A percentile compares a stretch with the other conserved stretches of the same genome.
These are phyloP conservation scores for Diplodia seriata DNA, from an alignment of 2,329 filamentous ascomycete genomes.

Conservation along the genomic window DNA sequence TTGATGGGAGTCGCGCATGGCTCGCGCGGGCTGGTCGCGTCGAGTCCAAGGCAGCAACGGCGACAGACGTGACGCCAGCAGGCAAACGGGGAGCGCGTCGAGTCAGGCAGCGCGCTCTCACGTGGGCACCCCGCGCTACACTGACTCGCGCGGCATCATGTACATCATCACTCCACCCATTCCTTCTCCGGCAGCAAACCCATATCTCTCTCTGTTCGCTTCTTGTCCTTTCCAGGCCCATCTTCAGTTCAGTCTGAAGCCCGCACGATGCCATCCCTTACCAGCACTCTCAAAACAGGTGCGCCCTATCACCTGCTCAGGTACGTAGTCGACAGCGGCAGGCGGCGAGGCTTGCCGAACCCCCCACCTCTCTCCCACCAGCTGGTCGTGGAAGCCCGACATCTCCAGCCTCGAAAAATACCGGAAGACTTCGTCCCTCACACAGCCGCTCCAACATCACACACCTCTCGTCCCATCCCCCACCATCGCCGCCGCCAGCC, in stretches of 20 bases:
- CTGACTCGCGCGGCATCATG: conserved; percentile 24
- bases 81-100: conserved; percentile 1
- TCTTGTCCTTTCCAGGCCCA: not conserved
- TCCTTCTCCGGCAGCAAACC: not conserved
- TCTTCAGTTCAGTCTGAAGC: not conserved
- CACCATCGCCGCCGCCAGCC: conserved; percentile 33
- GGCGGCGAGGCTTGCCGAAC: not conserved
- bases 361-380: not conserved
- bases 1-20: conserved; percentile 16
- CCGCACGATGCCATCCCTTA: conserved; percentile 54
- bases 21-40: not conserved
- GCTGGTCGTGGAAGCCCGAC: not conserved
- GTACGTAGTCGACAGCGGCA: conserved; percentile 52
- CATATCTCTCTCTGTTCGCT: not conserved
- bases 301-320: conserved; percentile 79
- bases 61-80: conserved; percentile 21
- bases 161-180: conserved; percentile 31
- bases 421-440: conserved; percentile 31
- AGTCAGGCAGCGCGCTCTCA: conserved; percentile 18
- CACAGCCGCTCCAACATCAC: not conserved
- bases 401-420: not conserved
- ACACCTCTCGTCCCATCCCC: not conserved
- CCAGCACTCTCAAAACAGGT: conserved; percentile 61
- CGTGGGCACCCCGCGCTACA: not conserved
- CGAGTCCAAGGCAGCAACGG: conserved; percentile 28